Evolutionary conservation across 2,329 filamentous ascomycete genomes (phyloP), one percentile per base, ranked within the genome.

Genomic region (Ophiocordyceps sinensis): DNA sequence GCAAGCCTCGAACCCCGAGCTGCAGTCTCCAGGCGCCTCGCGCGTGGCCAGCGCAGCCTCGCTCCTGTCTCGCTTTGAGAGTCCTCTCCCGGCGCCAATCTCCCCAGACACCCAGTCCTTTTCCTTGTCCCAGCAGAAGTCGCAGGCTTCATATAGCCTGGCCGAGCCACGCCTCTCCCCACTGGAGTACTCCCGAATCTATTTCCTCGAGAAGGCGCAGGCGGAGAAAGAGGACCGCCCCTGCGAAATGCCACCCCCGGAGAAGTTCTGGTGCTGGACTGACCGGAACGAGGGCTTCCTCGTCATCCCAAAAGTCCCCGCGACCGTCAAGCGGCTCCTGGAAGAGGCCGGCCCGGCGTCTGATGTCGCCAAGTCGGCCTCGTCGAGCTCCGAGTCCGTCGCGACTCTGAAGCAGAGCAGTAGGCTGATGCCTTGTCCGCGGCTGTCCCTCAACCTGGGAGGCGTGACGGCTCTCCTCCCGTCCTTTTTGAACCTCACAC

Each of bases 131-230:
- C 12, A 15, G 11, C 13, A 34, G 11, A 13, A 34, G 3, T 13
- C 14, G 4, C 26, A n/a, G 21, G 21, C 11, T 4, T 37, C 35
- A 13, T 23, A 15, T 36, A 32, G 8, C 14, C 42, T 62, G 17
- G 45, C 39, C 5, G 41, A 45, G 17, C 59, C 61, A 1, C 55
- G 60, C 0, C 38, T 66, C 4, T 63, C 62, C 1, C 59, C 61
- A 1, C 63, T 65, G 60, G 63, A 66, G 36, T 65, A 65, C 38
- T 43, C 52, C 9, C 55, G 63, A 8, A 46, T 54, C 6, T 61
- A 58, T 37, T 49, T 62, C 29, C 43, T 65, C 3, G 56, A 61
- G 37, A 54, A 59, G 36, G 51, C 56, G 5, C 42, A 45, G 13
- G 50, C 56, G 12, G 49, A 53, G 14, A 51, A 44, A 17, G 50